Percentiles rank a stretch among this genome's conserved stretches.
Evolutionary conservation across 352 stramenopile species (phyloP).

Genomic region (Pythium rishiriense): DNA sequence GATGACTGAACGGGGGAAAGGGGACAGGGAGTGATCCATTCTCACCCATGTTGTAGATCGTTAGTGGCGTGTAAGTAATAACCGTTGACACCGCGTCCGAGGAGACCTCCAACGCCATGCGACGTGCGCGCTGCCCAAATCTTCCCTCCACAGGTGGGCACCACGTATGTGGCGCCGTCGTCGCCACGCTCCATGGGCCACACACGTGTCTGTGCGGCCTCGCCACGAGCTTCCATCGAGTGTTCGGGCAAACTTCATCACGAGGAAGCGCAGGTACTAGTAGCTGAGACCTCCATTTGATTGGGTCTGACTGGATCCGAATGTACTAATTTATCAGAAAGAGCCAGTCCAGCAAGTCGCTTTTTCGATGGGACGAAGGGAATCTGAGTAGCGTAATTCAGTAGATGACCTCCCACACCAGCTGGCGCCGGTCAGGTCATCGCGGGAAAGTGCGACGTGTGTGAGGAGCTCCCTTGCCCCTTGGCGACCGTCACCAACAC

Average conservation of each 20-base stretch:
- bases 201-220: background rate
- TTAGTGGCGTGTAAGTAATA: too few relatives aligned
- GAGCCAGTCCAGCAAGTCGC: background rate
- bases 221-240: background rate
- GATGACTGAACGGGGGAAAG: too few relatives aligned
- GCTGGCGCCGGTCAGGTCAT: background rate
- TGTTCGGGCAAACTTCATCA: background rate
- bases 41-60: background rate
- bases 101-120: too few relatives aligned
- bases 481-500: too few relatives aligned
- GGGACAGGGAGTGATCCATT: background rate
- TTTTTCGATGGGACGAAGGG: background rate
- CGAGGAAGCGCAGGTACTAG: too few relatives aligned
- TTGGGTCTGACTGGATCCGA: background rate
- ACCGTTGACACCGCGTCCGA: too few relatives aligned
- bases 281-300: background rate
- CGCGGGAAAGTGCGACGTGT: background rate
- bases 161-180: too few relatives aligned
- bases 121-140: too few relatives aligned
- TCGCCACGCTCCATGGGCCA: background rate
- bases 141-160: too few relatives aligned
- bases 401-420: background rate
- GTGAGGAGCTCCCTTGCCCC: conserved; percentile 3
- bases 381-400: background rate
- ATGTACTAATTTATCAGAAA: background rate